Conservation (phyloP, 1,139 yeast genomes). For the Kurtzmaniella natalensis region DNA sequence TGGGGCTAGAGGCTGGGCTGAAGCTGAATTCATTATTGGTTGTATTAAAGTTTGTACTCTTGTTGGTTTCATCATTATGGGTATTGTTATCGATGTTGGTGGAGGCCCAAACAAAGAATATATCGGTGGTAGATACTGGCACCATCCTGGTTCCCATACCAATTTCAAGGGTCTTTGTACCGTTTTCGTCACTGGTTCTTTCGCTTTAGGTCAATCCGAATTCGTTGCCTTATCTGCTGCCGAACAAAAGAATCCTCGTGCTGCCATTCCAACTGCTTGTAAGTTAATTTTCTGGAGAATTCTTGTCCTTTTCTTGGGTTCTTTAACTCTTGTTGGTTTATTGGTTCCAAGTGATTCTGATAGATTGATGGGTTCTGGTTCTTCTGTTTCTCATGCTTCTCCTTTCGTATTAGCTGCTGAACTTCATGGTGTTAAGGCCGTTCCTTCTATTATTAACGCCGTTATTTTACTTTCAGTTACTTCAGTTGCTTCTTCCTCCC, state of each 20-base stretch:
- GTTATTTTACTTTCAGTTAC: slow-evolving; percentile 30
- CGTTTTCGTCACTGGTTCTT: slow-evolving; percentile 27
- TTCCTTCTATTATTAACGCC: slow-evolving; percentile 31
- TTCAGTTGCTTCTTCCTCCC: slow-evolving; percentile 31
- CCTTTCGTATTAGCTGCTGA: slow-evolving; percentile 33
- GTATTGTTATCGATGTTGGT: slow-evolving; percentile 26
- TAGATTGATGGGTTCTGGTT: slow-evolving; percentile 27
- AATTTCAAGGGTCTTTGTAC: slow-evolving; percentile 27
- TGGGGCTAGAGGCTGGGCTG: slow-evolving; percentile 28
- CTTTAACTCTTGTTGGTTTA: slow-evolving; percentile 30
- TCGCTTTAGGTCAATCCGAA: slow-evolving; percentile 25
- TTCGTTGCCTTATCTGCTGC: slow-evolving; percentile 32
- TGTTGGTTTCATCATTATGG: slow-evolving; percentile 26
- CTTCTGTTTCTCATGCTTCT: slow-evolving; percentile 26
- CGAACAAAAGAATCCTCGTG: slow-evolving; percentile 30
- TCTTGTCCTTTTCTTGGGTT: slow-evolving; percentile 27
- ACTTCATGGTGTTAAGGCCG: slow-evolving; percentile 25
- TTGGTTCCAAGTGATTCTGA: slow-evolving; percentile 30
- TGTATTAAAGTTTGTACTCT: slow-evolving; percentile 18
- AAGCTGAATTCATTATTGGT: slow-evolving; percentile 28
- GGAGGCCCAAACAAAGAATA: slow-evolving; percentile 18
- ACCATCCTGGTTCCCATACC: slow-evolving; percentile 22
- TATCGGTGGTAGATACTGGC: slow-evolving; percentile 30
- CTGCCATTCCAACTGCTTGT: slow-evolving; percentile 30
- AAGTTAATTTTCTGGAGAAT: slow-evolving; percentile 32